phyloP scores from a whole-genome alignment of 169 alveolate genomes.

The Plasmodium coatneyi region DNA sequence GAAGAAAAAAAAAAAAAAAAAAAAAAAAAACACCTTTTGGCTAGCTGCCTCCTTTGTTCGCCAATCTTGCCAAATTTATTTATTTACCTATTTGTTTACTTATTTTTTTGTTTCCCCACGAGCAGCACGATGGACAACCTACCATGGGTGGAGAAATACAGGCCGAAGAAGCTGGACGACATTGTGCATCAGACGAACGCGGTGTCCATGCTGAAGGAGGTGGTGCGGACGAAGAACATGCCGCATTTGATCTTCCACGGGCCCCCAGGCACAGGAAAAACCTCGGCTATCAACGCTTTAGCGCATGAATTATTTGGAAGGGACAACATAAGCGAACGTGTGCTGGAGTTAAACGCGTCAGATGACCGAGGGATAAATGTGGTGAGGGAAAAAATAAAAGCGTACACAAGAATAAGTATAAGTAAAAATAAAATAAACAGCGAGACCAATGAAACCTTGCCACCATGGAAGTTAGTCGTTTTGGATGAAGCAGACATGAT shows the following conservation, averaged over 20 bases:
- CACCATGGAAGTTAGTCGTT: conserved; percentile 95
- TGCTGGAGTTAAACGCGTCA: conserved; percentile 98
- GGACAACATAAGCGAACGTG: conserved; percentile 93
- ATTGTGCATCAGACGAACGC: conserved; percentile 88
- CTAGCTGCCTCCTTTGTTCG: background rate
- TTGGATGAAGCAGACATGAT: conserved; percentile 99
- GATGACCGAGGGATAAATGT: conserved; percentile 99
- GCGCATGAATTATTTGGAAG: conserved; percentile 95
- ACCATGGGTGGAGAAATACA: conserved; percentile 90
- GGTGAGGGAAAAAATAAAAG: conserved; percentile 97
- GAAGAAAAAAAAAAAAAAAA: background rate
- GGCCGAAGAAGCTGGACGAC: conserved; percentile 86
- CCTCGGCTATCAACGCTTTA: conserved; percentile 97
- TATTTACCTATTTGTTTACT: background rate
- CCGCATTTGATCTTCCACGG: conserved; percentile 97
- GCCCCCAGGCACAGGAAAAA: conserved; percentile 99
- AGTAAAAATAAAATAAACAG: conserved; percentile 87
- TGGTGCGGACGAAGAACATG: conserved; percentile 85
- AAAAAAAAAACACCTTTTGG: conserved; percentile 1
- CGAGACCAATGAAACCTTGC: conserved; percentile 88
- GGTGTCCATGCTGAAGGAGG: conserved; percentile 84
- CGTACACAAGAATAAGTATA: conserved; percentile 95
- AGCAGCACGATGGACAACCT: conserved; percentile 74
- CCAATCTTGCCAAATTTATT: background rate
- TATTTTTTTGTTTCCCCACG: background rate